These are phyloP conservation scores for Betula pendula DNA, from an alignment of 306 rosid genomes.

Conservation along the genomic window DNA sequence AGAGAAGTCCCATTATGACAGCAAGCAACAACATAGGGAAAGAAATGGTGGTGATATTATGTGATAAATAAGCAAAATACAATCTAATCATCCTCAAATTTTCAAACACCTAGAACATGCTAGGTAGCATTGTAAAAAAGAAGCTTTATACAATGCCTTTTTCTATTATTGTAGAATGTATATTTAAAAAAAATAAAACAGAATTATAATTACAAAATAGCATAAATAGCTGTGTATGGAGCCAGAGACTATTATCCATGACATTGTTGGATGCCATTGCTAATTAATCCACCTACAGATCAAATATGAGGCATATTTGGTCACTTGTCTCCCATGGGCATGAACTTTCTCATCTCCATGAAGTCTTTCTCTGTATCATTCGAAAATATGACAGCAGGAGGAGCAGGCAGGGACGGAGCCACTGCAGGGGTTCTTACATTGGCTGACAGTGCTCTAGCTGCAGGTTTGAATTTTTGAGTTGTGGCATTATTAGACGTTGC, in stretches of 20 bases:
- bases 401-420: no score
- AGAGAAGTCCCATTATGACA: background rate
- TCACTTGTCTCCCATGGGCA: conserved; percentile 23
- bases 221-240: background rate
- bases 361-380: conserved; percentile 91
- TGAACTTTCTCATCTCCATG: conserved; percentile 46
- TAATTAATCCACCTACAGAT: conserved; percentile 15
- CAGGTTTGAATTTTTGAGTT: conserved; percentile 33
- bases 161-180: background rate
- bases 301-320: conserved; percentile 8
- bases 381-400: conserved; percentile 71
- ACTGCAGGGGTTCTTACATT: conserved; percentile 46
- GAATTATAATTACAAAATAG: background rate
- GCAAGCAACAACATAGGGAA: background rate
- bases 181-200: background rate
- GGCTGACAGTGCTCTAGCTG: conserved; percentile 15
- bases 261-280: background rate
- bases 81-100: background rate
- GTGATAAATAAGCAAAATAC: background rate
- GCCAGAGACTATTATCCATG: background rate
- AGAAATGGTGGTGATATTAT: background rate
- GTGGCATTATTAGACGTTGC: conserved; percentile 46
- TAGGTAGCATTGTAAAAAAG: background rate
- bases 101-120: background rate
- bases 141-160: background rate